Base-by-base conservation (phyloP, 768 basidiomycete genomes). In the Pleurotus cornucopiae region DNA sequence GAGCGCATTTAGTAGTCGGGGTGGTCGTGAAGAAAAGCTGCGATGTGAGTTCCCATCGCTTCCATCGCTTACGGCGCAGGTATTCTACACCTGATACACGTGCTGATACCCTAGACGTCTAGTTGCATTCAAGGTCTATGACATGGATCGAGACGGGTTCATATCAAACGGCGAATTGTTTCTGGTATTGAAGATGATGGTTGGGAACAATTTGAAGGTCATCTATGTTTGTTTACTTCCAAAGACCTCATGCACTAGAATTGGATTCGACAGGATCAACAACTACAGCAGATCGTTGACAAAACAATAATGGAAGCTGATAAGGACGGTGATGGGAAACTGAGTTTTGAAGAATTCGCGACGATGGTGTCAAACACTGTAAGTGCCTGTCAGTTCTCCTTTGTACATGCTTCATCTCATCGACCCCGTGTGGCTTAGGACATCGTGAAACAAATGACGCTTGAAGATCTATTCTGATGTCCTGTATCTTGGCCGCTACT, bases 221-320 rank as follows among this genome's bases (percentile, higher is more conserved):
- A 57, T 71, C 56, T 45, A 48, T 51, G 20, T 41, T 54, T 51
- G 9, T 34, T 23, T 46, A 45, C 25, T n/a, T 25, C 34, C 18
- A 30, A 23, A 11, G 26, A 54, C 16, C 14, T 18, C 40, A 11
- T 23, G 20, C 7, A 13, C n/a, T 16, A 18, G 21, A 18, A 18
- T 16, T 13, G 2, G 30, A 25, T 26, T 20, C 14, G 6, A 23
- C 67, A 96, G 93, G 97, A 99, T 69, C 91, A 96, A 68, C 97
- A 98, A 76, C 75, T 99, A 58, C 97, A 99, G 71, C 97, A 98
- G 70, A 99, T 99, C 58, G 97, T 99, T 14, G 97, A 99, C 73
- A 99, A 99, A 78, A 98, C 97, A 6, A 99, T 99, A 69, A 94
- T 99, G 94, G 97, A 99, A 73, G 97, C 95, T 9, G 97, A 99